Evolutionary conservation across 2,329 filamentous ascomycete species (phyloP).

Genomic region (Pseudocercospora fuligena): DNA sequence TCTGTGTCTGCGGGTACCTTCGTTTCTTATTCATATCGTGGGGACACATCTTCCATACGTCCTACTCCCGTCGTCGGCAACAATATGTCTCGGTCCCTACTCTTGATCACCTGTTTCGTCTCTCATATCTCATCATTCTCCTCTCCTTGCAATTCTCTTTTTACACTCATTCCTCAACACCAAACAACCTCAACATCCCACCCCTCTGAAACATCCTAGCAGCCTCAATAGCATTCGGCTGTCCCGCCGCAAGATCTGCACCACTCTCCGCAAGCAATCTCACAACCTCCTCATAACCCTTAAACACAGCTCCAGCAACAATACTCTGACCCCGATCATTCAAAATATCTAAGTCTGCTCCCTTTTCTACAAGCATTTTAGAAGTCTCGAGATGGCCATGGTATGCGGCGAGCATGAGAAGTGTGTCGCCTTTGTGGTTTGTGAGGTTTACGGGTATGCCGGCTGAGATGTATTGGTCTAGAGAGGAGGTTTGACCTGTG

Average conservation of each 20-base stretch:
- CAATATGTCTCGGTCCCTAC: no score
- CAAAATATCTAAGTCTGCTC: conserved; percentile 69
- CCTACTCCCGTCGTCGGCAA: no score
- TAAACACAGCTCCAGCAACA: conserved; percentile 74
- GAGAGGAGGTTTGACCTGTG: conserved; percentile 60
- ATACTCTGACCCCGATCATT: conserved; percentile 73
- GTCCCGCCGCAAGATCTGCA: conserved; percentile 48
- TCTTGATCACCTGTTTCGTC: background rate
- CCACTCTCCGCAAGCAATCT: conserved; percentile 54
- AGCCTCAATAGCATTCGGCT: conserved; percentile 53
- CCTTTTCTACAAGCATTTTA: conserved; percentile 63
- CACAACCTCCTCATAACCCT: conserved; percentile 69
- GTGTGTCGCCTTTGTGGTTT: conserved; percentile 74
- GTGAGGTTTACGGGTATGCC: conserved; percentile 73
- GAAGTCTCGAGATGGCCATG: conserved; percentile 68
- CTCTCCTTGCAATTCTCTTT: background rate
- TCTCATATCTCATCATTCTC: background rate
- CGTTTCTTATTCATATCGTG: no score
- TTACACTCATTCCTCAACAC: conserved; percentile 32
- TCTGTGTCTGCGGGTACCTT: no score
- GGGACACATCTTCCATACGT: no score
- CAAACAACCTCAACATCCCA: conserved; percentile 42
- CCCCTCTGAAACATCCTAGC: conserved; percentile 54
- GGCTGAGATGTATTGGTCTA: conserved; percentile 67
- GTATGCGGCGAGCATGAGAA: conserved; percentile 76